Base-by-base conservation (phyloP, 208 protist genomes). In the Leishmania arabica region DNA sequence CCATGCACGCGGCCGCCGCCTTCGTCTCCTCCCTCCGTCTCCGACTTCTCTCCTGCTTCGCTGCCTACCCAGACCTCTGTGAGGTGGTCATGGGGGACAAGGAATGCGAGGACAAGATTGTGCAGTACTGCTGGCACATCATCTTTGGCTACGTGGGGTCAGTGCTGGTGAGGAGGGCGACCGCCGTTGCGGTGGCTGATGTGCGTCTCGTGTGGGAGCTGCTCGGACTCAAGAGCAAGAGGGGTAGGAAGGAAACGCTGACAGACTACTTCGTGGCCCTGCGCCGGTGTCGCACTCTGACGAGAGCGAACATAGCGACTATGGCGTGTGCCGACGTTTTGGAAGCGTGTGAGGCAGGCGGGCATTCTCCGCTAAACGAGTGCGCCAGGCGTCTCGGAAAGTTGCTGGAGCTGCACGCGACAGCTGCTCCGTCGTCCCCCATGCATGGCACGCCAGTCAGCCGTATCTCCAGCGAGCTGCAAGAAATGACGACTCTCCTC, bases 1-100 rank as follows among this genome's bases (percentile, higher is more conserved):
- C 92, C 27, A 85, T 92, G 78, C 84, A 88, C 78, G 82, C 86
- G 34, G 74, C 90, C 15, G 82, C 86, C 7, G 86, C 88, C 58
- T 84, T 95, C 70, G 90, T 93, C 31, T 94, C 86, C 72, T 95
- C 92, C 8, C 82, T 95, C 42, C 85, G 92, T 49, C 81, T 95
- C 40, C 92, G 92, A 4, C 77, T 95, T 34, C 80, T 95, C 51
- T 92, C 91, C 19, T 89, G 83, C 69, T 76, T 90, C 42, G 91
- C 88, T 2, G 83, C 79, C 53, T 82, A 91, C 64, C 91, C 91
- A 1, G 77, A 84, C 31, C 81, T 89, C 34, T 89, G 86, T 68
- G 82, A 89, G 75, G 72, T 89, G n/a, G 58, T 79, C 53, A 83
- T 85, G 82, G 62, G 31, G 21, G 53, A 75, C 69, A 73, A 13